A percentile compares a stretch with the other conserved stretches of the same genome.
phyloP scores from a whole-genome alignment of 2,329 filamentous ascomycete species.

The Annulohypoxylon truncatum region DNA sequence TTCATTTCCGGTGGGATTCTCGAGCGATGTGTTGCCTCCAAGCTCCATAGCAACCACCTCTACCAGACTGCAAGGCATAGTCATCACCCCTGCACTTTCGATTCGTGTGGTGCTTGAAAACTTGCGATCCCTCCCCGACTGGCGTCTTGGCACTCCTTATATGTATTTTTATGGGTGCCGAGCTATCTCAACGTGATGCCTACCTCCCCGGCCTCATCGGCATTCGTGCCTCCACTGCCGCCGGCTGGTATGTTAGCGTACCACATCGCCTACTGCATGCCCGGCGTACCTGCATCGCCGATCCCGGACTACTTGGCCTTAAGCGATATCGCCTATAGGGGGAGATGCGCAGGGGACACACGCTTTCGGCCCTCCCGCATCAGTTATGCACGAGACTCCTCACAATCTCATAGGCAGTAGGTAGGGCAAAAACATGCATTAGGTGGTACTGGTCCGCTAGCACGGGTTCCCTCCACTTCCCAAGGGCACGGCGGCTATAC shows the following conservation, averaged over 20 bases:
- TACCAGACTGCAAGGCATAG: neutral
- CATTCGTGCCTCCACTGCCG: constrained; percentile 29
- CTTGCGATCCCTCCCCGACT: constrained; percentile 8
- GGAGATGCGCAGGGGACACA: neutral
- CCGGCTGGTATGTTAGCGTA: constrained; percentile 29
- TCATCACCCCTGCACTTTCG: constrained; percentile 5
- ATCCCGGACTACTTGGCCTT: constrained; percentile 24
- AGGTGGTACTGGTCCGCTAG: constrained; percentile 16
- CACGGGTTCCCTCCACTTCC: constrained; percentile 5
- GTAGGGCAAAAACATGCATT: constrained; percentile 18
- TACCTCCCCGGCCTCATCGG: constrained; percentile 21
- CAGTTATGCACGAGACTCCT: constrained; percentile 17
- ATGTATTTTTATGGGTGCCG: constrained; percentile 6
- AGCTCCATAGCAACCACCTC: constrained; percentile 3
- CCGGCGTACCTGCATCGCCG: constrained; percentile 39
- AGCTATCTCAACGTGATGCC: constrained; percentile 4
- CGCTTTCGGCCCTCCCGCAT: constrained; percentile 14
- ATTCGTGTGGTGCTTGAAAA: constrained; percentile 24
- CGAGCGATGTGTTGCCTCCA: neutral
- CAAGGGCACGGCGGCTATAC: constrained; percentile 16
- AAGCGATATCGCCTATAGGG: constrained; percentile 18
- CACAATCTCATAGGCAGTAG: constrained; percentile 1
- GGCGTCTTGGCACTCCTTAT: constrained; percentile 33
- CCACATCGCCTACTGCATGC: constrained; percentile 29
- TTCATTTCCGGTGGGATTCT: constrained; percentile 1